Conservation (phyloP, 495 filamentous ascomycete genomes). For the Articulospora tetracladia region DNA sequence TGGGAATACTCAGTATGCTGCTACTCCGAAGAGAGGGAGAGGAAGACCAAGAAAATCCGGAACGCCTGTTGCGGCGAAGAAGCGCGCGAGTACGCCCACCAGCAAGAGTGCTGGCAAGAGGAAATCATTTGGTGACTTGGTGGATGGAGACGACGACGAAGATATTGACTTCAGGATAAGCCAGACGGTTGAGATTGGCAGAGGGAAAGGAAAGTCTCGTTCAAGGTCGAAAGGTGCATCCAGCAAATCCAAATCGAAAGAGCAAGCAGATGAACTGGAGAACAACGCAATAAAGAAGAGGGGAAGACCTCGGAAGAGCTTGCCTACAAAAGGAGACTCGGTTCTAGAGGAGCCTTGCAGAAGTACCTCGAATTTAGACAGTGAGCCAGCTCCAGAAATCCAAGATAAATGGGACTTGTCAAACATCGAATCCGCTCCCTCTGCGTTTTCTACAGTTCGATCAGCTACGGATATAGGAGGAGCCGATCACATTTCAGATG, state of each 20-base stretch:
- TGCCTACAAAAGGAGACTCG: constrained; percentile 20
- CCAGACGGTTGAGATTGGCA: constrained; percentile 13
- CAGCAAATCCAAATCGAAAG: constrained; percentile 12
- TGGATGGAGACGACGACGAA: constrained; percentile 21
- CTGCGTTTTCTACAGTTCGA: constrained; percentile 21
- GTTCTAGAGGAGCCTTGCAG: constrained; percentile 5
- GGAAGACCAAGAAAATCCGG: constrained; percentile 26
- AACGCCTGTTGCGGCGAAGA: constrained; percentile 33
- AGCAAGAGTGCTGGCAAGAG: constrained; percentile 42
- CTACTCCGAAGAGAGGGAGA: constrained; percentile 22
- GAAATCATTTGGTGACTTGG: constrained; percentile 16
- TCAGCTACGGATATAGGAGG: constrained; percentile 13
- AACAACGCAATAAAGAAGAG: constrained; percentile 15
- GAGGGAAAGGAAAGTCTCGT: constrained; percentile 20
- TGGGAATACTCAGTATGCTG: background rate
- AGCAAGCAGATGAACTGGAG: background rate
- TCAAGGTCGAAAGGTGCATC: constrained; percentile 21
- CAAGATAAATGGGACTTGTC: background rate
- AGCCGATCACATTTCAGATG: constrained; percentile 3
- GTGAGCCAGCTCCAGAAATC: background rate
- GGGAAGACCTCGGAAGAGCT: constrained; percentile 18
- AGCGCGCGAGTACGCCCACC: constrained; percentile 26
- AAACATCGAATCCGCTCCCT: constrained; percentile 1
- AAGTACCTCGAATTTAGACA: no score
- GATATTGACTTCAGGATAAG: constrained; percentile 19